These are phyloP conservation scores for Blumeria hordei DNA, from an alignment of 2,329 filamentous ascomycete species.

Conservation along the genomic window DNA sequence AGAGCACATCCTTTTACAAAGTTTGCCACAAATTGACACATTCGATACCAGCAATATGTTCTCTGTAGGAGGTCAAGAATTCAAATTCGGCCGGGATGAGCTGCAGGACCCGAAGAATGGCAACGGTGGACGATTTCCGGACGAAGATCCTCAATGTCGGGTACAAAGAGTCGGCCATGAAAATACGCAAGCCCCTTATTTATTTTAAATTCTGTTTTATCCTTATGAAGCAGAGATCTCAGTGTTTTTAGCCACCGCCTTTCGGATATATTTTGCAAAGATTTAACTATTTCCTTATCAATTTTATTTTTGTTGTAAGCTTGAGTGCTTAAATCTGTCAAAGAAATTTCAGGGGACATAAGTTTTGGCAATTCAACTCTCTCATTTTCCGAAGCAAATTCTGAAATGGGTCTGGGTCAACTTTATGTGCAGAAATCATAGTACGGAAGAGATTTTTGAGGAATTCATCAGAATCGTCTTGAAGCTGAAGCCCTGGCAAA, in stretches of 20 bases:
- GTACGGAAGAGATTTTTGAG: not conserved
- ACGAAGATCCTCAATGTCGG: not conserved
- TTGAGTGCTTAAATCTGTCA: not conserved
- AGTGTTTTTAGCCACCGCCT: not conserved
- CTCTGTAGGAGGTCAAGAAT: not conserved
- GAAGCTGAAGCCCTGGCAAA: not conserved
- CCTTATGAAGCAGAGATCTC: not conserved
- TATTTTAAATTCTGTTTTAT: not conserved
- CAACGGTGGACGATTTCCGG: not conserved
- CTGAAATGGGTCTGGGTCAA: not conserved
- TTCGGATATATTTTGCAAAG: not conserved
- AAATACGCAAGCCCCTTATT: not conserved
- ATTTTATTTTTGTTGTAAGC: not conserved
- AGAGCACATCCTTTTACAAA: not conserved
- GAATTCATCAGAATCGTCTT: conserved; percentile 1
- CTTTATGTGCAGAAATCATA: not conserved
- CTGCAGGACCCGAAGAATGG: not conserved
- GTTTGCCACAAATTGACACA: not conserved
- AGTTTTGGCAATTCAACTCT: not conserved
- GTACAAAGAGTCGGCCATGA: not conserved
- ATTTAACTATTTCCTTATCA: not conserved
- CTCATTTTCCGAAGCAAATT: not conserved
- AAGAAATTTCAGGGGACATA: not conserved
- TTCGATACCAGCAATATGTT: not conserved
- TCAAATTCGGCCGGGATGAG: not conserved